Conservation (phyloP, 2,329 filamentous ascomycete species). For the Rhytidhysteron rufulum region DNA sequence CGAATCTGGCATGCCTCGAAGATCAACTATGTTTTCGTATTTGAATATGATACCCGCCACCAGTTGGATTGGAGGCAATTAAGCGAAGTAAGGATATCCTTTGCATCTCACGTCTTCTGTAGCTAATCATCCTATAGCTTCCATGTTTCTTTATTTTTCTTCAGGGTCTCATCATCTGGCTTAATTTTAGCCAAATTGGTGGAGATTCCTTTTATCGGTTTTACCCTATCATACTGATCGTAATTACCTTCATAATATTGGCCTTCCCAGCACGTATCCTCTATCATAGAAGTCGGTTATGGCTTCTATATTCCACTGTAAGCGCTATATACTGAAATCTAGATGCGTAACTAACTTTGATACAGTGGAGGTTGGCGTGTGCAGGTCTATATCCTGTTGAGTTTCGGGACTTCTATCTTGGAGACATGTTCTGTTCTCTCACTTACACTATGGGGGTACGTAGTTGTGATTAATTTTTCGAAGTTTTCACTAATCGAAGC, state of each 20-base stretch:
- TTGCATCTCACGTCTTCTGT: conserved; percentile 61
- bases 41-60: conserved; percentile 87
- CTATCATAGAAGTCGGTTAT: conserved; percentile 72
- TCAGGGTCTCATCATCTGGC: conserved; percentile 77
- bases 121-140: conserved; percentile 47
- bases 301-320: conserved; percentile 88
- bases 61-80: conserved; percentile 87
- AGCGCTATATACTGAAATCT: conserved; percentile 43
- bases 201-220: conserved; percentile 70
- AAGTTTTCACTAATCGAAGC: neutral
- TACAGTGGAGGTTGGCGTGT: conserved; percentile 75
- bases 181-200: conserved; percentile 76
- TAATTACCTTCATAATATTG: conserved; percentile 62
- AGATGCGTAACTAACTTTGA: no score
- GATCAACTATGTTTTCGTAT: conserved; percentile 95
- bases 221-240: conserved; percentile 79
- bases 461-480: conserved; percentile 15
- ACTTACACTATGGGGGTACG: conserved; percentile 84
- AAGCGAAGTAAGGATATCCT: conserved; percentile 54
- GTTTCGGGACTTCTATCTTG: conserved; percentile 95
- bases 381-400: conserved; percentile 90
- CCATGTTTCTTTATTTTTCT: conserved; percentile 77
- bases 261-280: conserved; percentile 72
- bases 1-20: conserved; percentile 77
- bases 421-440: conserved; percentile 95